Conservation (phyloP, 192 early-diverging fungal species). For the Coemansia sp. region DNA sequence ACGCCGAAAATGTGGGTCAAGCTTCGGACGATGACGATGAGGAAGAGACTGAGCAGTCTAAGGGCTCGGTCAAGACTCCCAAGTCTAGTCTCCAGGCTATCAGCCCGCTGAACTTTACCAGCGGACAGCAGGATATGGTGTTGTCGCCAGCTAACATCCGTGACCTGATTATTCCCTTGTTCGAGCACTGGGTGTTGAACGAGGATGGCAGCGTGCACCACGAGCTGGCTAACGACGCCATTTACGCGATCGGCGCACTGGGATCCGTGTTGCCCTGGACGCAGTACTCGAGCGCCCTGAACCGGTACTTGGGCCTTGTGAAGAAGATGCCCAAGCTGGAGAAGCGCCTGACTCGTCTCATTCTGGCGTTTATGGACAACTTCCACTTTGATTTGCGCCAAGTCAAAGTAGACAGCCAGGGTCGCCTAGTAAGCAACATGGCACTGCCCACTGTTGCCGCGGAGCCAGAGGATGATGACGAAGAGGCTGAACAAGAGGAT, state of each 20-base stretch:
- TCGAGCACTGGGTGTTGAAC: constrained; percentile 89
- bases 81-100: constrained; percentile 1
- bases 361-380: constrained; percentile 80
- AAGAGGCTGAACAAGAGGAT: constrained; percentile 36
- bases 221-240: constrained; percentile 82
- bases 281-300: constrained; percentile 78
- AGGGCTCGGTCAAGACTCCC: background rate
- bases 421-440: constrained; percentile 24
- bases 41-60: background rate
- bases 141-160: constrained; percentile 47
- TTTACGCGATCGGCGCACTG: constrained; percentile 74
- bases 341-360: constrained; percentile 79
- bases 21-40: constrained; percentile 6
- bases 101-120: constrained; percentile 30
- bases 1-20: background rate
- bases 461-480: constrained; percentile 31
- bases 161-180: constrained; percentile 73
- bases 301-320: constrained; percentile 71
- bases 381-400: constrained; percentile 90
- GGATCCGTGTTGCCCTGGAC: constrained; percentile 78
- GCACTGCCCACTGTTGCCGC: background rate
- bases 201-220: constrained; percentile 66
- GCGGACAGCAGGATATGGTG: constrained; percentile 18
- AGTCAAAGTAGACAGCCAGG: constrained; percentile 56
- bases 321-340: constrained; percentile 71